phyloP scores from a whole-genome alignment of 306 rosid genomes.

The Sphenostylis stenocarpa region DNA sequence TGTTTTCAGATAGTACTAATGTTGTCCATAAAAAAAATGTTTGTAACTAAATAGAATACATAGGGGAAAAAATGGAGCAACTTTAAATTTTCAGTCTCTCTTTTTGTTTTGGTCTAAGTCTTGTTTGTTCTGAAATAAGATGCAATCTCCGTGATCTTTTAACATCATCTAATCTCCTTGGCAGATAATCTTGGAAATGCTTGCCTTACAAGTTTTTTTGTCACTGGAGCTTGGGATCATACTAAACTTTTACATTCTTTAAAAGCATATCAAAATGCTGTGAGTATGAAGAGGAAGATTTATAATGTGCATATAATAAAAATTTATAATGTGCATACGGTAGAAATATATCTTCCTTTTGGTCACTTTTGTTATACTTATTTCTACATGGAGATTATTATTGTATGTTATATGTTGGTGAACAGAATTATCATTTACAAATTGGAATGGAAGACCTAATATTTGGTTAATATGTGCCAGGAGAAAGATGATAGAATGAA shows the following conservation, averaged over 20 bases:
- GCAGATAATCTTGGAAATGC: constrained; percentile 97
- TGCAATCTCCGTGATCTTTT: constrained; percentile 3
- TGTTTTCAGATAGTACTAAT: background rate
- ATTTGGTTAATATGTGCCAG: constrained; percentile 54
- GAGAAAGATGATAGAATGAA: constrained; percentile 89
- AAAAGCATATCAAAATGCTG: constrained; percentile 97
- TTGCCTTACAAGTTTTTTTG: constrained; percentile 86
- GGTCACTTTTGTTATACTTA: constrained; percentile 13
- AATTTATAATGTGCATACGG: constrained; percentile 21
- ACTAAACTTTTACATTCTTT: constrained; percentile 78
- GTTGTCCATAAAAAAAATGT: constrained; percentile 8
- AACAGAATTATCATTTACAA: constrained; percentile 25
- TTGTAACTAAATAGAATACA: constrained; percentile 2
- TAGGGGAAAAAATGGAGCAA: background rate
- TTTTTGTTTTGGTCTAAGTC: background rate
- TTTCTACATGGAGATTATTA: constrained; percentile 12
- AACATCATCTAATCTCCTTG: constrained; percentile 29
- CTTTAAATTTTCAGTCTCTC: background rate
- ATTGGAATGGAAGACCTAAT: constrained; percentile 39
- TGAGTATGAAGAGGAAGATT: constrained; percentile 60
- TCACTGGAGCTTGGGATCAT: constrained; percentile 94
- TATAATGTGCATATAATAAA: constrained; percentile 27
- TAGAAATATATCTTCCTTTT: constrained; percentile 27
- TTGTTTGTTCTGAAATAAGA: constrained; percentile 17
- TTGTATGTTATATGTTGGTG: constrained; percentile 12